Evolutionary conservation across 1,284 basidiomycete species (phyloP).

Genomic region (Sporisorium sorghi): DNA sequence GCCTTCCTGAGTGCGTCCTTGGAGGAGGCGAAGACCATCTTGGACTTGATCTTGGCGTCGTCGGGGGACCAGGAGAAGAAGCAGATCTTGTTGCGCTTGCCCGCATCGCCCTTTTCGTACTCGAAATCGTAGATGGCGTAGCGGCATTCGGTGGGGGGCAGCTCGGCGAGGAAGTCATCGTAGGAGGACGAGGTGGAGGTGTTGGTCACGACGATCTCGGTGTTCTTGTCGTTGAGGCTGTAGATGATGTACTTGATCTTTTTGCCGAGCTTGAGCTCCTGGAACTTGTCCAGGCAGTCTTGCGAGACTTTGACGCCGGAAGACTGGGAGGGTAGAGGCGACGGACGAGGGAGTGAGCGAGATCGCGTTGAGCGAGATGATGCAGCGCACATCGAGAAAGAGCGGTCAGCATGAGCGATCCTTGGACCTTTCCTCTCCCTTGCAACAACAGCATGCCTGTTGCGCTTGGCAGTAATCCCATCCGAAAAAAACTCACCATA

Average conservation of each 20-base stretch:
- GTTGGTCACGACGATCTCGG: constrained; percentile 72
- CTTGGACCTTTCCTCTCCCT: too few relatives aligned
- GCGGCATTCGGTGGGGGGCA: constrained; percentile 82
- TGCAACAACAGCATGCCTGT: too few relatives aligned
- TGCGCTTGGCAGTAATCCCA: too few relatives aligned
- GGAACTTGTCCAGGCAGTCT: constrained; percentile 77
- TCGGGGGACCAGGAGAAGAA: constrained; percentile 92
- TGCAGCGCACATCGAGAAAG: too few relatives aligned
- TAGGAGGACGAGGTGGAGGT: constrained; percentile 73
- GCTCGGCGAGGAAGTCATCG: constrained; percentile 80
- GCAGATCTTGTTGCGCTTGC: constrained; percentile 88
- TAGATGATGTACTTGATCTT: constrained; percentile 89
- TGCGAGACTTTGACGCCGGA: constrained; percentile 80
- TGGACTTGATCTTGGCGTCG: constrained; percentile 84
- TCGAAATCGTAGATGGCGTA: constrained; percentile 95
- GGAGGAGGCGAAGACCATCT: constrained; percentile 96
- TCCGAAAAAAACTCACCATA: not conserved
- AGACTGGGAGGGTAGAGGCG: constrained; percentile 71
- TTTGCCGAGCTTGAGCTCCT: constrained; percentile 84
- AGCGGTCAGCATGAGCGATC: not conserved
- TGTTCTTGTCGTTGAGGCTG: constrained; percentile 77
- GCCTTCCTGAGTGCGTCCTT: constrained; percentile 83
- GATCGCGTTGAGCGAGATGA: too few relatives aligned
- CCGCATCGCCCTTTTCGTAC: constrained; percentile 81
- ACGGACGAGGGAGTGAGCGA: not conserved